A percentile compares a stretch with the other conserved stretches of the same genome.
These are phyloP conservation scores for Zangia roseola DNA, from an alignment of 768 basidiomycete species.

Conservation along the genomic window DNA sequence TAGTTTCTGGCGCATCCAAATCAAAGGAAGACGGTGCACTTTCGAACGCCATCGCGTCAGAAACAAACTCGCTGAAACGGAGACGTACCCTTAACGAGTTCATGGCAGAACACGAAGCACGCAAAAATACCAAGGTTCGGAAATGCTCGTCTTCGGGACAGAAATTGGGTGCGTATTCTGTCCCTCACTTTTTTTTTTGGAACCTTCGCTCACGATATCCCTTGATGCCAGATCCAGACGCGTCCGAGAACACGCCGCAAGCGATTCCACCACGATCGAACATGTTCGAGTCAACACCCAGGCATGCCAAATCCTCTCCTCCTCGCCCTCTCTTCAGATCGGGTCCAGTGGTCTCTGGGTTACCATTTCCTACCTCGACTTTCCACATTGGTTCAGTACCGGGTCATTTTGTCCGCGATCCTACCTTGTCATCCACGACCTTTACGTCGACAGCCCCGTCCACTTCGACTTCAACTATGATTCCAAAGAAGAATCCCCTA, in stretches of 20 bases:
- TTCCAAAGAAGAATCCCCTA: constrained; percentile 17
- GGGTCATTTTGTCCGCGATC: background rate
- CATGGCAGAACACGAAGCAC: constrained; percentile 59
- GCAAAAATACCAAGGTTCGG: constrained; percentile 36
- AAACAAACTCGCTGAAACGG: constrained; percentile 28
- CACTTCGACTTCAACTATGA: background rate
- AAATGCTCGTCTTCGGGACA: constrained; percentile 15
- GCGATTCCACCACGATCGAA: background rate
- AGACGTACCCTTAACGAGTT: constrained; percentile 70
- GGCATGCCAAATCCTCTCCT: constrained; percentile 20
- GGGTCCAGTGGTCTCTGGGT: background rate
- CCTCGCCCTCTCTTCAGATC: constrained; percentile 20
- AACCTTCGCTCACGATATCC: background rate
- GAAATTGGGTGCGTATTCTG: constrained; percentile 8
- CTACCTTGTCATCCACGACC: background rate
- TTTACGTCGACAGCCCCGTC: background rate
- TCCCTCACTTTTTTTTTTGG: background rate
- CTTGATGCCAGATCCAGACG: constrained; percentile 1
- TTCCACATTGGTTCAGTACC: background rate
- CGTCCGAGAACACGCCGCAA: background rate
- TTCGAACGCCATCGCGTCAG: background rate
- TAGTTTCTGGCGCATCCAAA: background rate
- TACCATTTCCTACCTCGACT: background rate
- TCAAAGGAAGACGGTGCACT: background rate
- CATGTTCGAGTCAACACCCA: background rate